A percentile compares a stretch with the other conserved stretches of the same genome.
phyloP scores from a whole-genome alignment of 2,329 filamentous ascomycete genomes.

The Lecanosticta acicola region DNA sequence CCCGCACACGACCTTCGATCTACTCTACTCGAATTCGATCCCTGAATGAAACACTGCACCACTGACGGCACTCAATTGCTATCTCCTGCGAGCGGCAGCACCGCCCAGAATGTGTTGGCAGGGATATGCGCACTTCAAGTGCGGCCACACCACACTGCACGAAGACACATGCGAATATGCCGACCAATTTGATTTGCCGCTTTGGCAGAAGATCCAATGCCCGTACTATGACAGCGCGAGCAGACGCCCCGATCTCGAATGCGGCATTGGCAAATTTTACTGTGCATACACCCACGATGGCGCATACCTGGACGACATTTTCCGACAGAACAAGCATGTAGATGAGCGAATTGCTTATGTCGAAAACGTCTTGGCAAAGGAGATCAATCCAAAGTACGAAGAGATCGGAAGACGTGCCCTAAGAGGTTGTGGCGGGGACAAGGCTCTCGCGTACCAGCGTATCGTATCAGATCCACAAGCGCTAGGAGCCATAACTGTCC shows the following conservation, averaged over 20 bases:
- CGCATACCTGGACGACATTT: slow-evolving; percentile 9
- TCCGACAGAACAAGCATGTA: slow-evolving; percentile 2
- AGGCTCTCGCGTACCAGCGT: neutral
- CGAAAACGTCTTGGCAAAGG: neutral
- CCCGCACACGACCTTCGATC: too few species aligned
- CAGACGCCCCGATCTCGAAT: slow-evolving; percentile 1
- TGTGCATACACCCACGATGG: slow-evolving; percentile 13
- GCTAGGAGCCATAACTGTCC: neutral
- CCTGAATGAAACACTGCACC: too few species aligned
- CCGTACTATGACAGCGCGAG: slow-evolving; percentile 13
- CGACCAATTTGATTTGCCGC: slow-evolving; percentile 12
- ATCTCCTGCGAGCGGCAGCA: neutral
- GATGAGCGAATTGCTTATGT: neutral
- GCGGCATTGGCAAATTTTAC: slow-evolving; percentile 17
- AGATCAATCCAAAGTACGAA: neutral
- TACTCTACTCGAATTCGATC: too few species aligned
- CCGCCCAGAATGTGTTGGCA: slow-evolving; percentile 26
- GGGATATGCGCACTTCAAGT: slow-evolving; percentile 18
- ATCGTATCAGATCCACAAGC: neutral
- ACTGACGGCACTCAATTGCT: too few species aligned
- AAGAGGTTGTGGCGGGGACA: neutral
- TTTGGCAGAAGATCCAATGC: slow-evolving; percentile 18
- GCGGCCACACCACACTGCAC: slow-evolving; percentile 20
- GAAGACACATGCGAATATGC: slow-evolving; percentile 15
- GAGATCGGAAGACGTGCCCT: neutral